These are phyloP conservation scores for Stephanodiscus minutulus DNA, from an alignment of 108 stramenopile species.

Conservation along the genomic window DNA sequence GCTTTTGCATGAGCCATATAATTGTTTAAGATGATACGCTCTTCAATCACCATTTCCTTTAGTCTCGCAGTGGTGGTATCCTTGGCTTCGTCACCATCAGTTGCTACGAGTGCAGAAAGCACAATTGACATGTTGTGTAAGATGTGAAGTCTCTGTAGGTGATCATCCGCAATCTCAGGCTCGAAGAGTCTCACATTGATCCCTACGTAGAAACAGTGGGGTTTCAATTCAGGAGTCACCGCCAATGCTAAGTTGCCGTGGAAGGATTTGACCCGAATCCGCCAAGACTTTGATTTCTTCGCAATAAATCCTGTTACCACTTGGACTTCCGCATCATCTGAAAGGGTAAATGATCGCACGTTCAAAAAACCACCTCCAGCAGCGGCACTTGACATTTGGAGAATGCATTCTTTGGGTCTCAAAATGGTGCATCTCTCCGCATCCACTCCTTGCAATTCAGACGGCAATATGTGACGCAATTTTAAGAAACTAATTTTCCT, in stretches of 20 bases:
- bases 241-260: neutral
- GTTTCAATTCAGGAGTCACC: neutral
- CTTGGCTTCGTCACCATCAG: conserved; percentile 4
- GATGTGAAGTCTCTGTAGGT: conserved; percentile 60
- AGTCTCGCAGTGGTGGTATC: conserved; percentile 4
- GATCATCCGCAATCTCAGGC: conserved; percentile 55
- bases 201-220: conserved; percentile 36
- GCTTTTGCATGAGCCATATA: conserved; percentile 46
- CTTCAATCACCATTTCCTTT: conserved; percentile 44
- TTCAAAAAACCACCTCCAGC: conserved; percentile 68
- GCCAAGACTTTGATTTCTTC: conserved; percentile 65
- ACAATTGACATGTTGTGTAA: conserved; percentile 55
- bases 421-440: conserved; percentile 21
- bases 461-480: conserved; percentile 28
- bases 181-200: conserved; percentile 59
- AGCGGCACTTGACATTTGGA: conserved; percentile 55
- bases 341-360: conserved; percentile 29
- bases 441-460: conserved; percentile 14
- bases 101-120: conserved; percentile 29
- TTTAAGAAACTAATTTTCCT: conserved; percentile 49
- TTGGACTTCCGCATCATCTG: conserved; percentile 19
- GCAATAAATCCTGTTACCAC: conserved; percentile 40
- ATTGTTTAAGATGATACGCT: conserved; percentile 36
- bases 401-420: conserved; percentile 42
- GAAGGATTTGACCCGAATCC: conserved; percentile 36